Conservation (phyloP, 768 basidiomycete genomes). For the Agaricus subrufescens region DNA sequence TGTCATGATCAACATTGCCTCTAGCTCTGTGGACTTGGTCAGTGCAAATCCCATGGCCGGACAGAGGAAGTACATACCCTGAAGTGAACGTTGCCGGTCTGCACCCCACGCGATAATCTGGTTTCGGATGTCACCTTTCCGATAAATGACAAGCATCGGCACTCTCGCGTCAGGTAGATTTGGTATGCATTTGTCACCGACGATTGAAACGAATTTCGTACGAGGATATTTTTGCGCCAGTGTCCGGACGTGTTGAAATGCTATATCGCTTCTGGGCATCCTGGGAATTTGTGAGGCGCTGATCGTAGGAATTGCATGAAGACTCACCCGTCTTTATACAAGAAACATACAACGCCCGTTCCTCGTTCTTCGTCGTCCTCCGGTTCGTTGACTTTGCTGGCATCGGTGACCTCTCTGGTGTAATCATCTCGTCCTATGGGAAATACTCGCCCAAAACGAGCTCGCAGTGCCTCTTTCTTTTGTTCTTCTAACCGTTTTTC, state of each 20-base stretch:
- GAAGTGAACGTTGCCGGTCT: slow-evolving; percentile 66
- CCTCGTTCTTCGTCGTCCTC: slow-evolving; percentile 66
- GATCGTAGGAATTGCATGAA: background rate
- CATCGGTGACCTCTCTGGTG: slow-evolving; percentile 91
- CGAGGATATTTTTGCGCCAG: slow-evolving; percentile 83
- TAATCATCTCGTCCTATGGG: slow-evolving; percentile 93
- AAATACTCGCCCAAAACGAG: slow-evolving; percentile 78
- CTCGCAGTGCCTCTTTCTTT: slow-evolving; percentile 47
- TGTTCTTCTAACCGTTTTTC: slow-evolving; percentile 64
- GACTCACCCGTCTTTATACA: slow-evolving; percentile 92
- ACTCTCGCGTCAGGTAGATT: slow-evolving; percentile 88
- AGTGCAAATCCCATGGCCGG: slow-evolving; percentile 1
- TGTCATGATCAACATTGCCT: slow-evolving; percentile 61
- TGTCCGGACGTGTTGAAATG: slow-evolving; percentile 61
- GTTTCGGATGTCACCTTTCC: slow-evolving; percentile 84
- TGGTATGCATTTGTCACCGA: slow-evolving; percentile 93
- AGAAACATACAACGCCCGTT: slow-evolving; percentile 89
- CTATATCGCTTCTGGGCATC: slow-evolving; percentile 73
- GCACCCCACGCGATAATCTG: slow-evolving; percentile 85
- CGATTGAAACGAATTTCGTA: slow-evolving; percentile 94
- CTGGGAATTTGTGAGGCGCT: slow-evolving; percentile 32
- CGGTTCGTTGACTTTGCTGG: slow-evolving; percentile 66
- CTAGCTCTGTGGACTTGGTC: slow-evolving; percentile 48
- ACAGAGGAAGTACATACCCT: slow-evolving; percentile 48
- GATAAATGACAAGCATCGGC: slow-evolving; percentile 91